Evolutionary conservation across 1,284 basidiomycete genomes (phyloP), one percentile per base, ranked within the genome.

Genomic region (Heimioporus retisporus): DNA sequence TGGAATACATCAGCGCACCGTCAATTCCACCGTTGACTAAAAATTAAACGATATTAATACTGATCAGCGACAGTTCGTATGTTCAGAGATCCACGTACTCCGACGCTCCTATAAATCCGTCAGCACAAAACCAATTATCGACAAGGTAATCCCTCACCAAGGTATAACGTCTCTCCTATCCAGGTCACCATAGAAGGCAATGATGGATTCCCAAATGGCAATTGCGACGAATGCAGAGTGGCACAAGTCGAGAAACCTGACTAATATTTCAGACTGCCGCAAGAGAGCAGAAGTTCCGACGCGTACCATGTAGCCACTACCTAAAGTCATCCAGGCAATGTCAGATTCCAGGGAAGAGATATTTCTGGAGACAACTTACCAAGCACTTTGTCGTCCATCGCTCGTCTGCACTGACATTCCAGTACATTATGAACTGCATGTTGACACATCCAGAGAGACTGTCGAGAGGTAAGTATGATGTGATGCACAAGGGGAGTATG

Each of bases 381-480:
- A 75, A 21, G 0, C 31, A 58, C 48, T 68, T 74, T 44, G 59
- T 74, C 18, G 28, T 51, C 73, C 71, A 71, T 42, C 50, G 51
- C 5, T 75, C 73, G 6, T 13, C 46, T 1, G 72, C 23, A 53
- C 69, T 65, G 25, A 51, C 3, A 25, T 74, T 70, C 66, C 55
- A 77, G 43, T 76, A 77, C 40, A 76, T 31, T n/a, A 73, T 57
- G 42, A 72, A 76, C 59, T 75, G 73, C 66, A 75, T 67, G 46
- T 55, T 75, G 21, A 75, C 63, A 21, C 76, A 77, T 58, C 76
- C 73, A 4, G 73, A 75, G 43, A 75, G 66, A 40, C 76, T 75
- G 48, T 28, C 16, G 35, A 54, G 23, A 25, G 44, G 56, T 44
- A 23, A 44, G 25, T 14, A 23, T 19, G 48, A 21, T 35, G 6